phyloP scores from a whole-genome alignment of 108 stramenopile species.

The Skeletonema marinoi region DNA sequence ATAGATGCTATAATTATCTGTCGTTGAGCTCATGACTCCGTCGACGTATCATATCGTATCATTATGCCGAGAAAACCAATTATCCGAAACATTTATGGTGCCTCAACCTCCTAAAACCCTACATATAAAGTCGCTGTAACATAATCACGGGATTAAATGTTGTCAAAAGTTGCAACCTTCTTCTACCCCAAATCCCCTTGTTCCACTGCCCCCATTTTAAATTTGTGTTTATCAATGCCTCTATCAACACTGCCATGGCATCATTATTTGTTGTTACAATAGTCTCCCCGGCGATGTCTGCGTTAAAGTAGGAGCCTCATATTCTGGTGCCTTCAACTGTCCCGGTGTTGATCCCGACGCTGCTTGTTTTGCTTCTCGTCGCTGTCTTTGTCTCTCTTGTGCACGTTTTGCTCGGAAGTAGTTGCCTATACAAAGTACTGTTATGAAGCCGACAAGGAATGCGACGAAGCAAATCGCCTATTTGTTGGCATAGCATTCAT shows the following conservation, averaged over 20 bases:
- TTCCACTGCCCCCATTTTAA: neutral
- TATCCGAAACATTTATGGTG: neutral
- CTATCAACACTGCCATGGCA: no score
- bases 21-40: neutral
- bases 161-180: neutral
- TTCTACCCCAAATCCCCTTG: no score
- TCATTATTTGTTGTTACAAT: slow-evolving; percentile 13
- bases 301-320: slow-evolving; percentile 45
- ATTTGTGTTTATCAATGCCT: neutral
- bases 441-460: slow-evolving; percentile 88
- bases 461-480: slow-evolving; percentile 83
- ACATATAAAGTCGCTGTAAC: no score
- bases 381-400: slow-evolving; percentile 85
- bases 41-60: neutral
- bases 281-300: slow-evolving; percentile 40
- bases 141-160: neutral
- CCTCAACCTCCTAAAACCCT: neutral
- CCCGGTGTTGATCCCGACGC: slow-evolving; percentile 31
- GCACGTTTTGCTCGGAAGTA: slow-evolving; percentile 90
- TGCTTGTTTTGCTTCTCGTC: slow-evolving; percentile 78
- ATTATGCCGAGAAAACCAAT: neutral
- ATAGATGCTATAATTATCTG: neutral
- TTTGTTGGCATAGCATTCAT: neutral
- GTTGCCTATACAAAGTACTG: slow-evolving; percentile 88
- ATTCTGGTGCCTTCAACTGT: slow-evolving; percentile 15